These are phyloP conservation scores for Speleostelium caveatum DNA, from an alignment of 78 protist species.

Conservation along the genomic window DNA sequence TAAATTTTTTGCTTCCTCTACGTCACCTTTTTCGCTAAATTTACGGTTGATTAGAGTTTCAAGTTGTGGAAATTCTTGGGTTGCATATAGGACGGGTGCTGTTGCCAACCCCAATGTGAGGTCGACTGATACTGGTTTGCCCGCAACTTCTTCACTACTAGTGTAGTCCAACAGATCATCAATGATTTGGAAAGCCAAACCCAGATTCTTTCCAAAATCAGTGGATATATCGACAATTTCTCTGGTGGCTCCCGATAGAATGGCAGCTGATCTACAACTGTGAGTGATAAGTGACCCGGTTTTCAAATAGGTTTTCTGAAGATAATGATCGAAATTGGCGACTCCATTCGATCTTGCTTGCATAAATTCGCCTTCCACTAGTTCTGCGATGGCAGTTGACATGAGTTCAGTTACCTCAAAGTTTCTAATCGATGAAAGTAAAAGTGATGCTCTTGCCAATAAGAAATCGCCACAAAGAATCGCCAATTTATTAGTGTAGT, in stretches of 20 bases:
- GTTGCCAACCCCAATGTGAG: slow-evolving; percentile 89
- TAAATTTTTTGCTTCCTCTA: slow-evolving; percentile 53
- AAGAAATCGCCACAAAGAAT: slow-evolving; percentile 63
- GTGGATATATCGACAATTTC: slow-evolving; percentile 13
- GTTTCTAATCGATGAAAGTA: slow-evolving; percentile 71
- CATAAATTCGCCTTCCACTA: slow-evolving; percentile 94
- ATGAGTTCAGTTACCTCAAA: slow-evolving; percentile 55
- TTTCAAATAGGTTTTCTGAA: slow-evolving; percentile 91
- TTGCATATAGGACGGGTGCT: slow-evolving; percentile 93
- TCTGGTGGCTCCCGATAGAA: slow-evolving; percentile 8
- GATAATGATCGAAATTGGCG: slow-evolving; percentile 74
- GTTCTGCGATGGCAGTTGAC: slow-evolving; percentile 81
- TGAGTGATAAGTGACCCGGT: slow-evolving; percentile 92
- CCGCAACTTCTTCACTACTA: slow-evolving; percentile 53
- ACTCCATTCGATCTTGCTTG: slow-evolving; percentile 77
- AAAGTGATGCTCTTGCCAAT: slow-evolving; percentile 66
- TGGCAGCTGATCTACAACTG: slow-evolving; percentile 74
- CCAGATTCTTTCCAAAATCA: slow-evolving; percentile 90
- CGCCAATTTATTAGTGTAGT: slow-evolving; percentile 34
- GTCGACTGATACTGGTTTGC: slow-evolving; percentile 90
- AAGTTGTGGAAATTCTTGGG: slow-evolving; percentile 86
- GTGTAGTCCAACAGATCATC: slow-evolving; percentile 94
- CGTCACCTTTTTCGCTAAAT: slow-evolving; percentile 85
- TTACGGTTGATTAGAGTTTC: slow-evolving; percentile 79
- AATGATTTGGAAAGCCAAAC: slow-evolving; percentile 93